These are phyloP conservation scores for Toxoplasma gondii DNA, from an alignment of 169 alveolate genomes.

Conservation along the genomic window DNA sequence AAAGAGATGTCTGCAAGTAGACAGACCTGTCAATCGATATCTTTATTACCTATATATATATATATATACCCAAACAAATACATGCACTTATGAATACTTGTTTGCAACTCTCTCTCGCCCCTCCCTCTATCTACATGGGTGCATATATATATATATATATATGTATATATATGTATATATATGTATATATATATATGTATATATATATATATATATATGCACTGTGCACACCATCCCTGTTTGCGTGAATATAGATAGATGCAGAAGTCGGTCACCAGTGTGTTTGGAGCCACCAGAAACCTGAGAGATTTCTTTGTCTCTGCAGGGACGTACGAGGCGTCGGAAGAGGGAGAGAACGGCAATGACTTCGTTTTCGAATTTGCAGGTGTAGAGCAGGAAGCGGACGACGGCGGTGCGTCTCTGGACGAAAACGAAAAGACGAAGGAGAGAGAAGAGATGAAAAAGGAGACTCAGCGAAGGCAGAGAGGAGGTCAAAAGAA, in stretches of 20 bases:
- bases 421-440: neutral
- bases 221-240: neutral
- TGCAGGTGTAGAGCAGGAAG: conserved; percentile 44
- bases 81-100: neutral
- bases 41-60: neutral
- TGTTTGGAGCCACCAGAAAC: neutral
- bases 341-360: conserved; percentile 33
- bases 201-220: neutral
- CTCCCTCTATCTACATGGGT: neutral
- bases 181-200: no score
- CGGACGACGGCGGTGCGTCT: conserved; percentile 37
- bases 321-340: neutral
- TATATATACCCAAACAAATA: neutral
- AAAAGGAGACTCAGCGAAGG: no score
- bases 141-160: no score
- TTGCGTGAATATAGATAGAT: neutral
- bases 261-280: neutral
- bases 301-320: neutral
- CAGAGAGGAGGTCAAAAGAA: no score
- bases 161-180: no score
- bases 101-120: neutral
- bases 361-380: conserved; percentile 32
- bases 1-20: neutral
- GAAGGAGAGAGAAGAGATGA: neutral
- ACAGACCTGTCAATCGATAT: neutral